Evolutionary conservation across 768 basidiomycete genomes (phyloP), one percentile per base, ranked within the genome.

Genomic region (Austroboletus eburneus): DNA sequence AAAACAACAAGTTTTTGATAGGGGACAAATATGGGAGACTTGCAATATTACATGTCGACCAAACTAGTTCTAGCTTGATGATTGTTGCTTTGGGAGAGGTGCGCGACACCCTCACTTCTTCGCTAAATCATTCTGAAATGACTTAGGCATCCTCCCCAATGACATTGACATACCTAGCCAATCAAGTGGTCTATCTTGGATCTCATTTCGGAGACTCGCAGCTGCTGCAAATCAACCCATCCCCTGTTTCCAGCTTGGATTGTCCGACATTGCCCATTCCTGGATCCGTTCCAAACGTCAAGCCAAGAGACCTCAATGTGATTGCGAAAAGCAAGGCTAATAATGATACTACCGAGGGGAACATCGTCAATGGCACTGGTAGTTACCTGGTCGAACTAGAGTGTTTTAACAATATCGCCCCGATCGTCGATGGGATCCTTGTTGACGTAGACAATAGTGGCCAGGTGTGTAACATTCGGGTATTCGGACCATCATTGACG

Each of bases 121-220:
- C 14, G 50, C 25, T 59, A 14, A 34, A 35, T 47, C 3, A 58
- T 37, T 14, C 50, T 1, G 43, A 34, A 33, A 12, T 36, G 25
- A 27, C 22, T 12, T 43, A 91, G 88, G 77, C 78, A 24, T 87
- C 91, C 2, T 73, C 89, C 9, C 71, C 90, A 0, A 86, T 74
- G 9, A 76, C 81, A 10, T 58, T 95, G 49, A 80, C 85, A 1
- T 85, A 91, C 55, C 72, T 96, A 12, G 73, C 80, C 5, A 75
- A 79, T 39, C 83, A 88, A 61, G 66, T 77, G 9, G 51, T 92
- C 8, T 95, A 83, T 57, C 70, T 92, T 18, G 88, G 91, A 16
- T 93, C 91, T 6, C 86, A 91, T 54, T 70, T 77, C 14, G 90
- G 89, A 16, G 83, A 93, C 61, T 86, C 90, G 1, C 87, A 91